phyloP scores from a whole-genome alignment of 495 filamentous ascomycete species.

The Aspergillus coremiiformis region DNA sequence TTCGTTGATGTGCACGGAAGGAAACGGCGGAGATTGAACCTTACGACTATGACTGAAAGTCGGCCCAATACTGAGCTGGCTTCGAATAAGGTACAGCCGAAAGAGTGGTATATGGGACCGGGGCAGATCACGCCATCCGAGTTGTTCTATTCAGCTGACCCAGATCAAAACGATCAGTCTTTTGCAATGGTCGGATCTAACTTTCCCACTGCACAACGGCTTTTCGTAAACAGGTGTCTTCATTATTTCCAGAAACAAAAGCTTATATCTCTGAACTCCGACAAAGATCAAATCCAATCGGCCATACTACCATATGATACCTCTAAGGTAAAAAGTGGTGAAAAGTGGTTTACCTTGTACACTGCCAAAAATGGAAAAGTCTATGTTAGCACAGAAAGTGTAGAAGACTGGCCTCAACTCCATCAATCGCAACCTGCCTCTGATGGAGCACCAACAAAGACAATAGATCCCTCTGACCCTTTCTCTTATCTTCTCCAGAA shows the following conservation, averaged over 20 bases:
- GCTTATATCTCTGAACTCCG: constrained; percentile 10
- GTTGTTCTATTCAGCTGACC: constrained; percentile 19
- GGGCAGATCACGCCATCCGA: constrained; percentile 8
- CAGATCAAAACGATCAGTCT: constrained; percentile 8
- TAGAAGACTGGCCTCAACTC: constrained; percentile 19
- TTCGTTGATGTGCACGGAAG: constrained; percentile 31
- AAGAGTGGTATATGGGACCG: constrained; percentile 29
- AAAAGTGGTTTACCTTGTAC: constrained; percentile 22
- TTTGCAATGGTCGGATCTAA: constrained; percentile 16
- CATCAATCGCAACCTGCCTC: neutral
- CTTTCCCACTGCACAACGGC: constrained; percentile 17
- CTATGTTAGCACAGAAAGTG: constrained; percentile 17
- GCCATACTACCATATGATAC: constrained; percentile 23
- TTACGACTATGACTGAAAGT: constrained; percentile 2
- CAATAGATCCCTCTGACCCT: constrained; percentile 1
- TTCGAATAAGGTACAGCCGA: neutral
- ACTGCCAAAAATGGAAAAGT: constrained; percentile 16
- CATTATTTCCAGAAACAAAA: constrained; percentile 18
- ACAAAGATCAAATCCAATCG: constrained; percentile 3
- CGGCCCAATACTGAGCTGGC: neutral
- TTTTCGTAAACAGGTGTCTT: constrained; percentile 22
- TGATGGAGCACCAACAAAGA: neutral
- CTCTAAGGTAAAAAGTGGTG: constrained; percentile 2
- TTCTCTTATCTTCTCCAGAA: constrained; percentile 33
- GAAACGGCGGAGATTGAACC: constrained; percentile 35